Conservation (phyloP, 2,329 filamentous ascomycete species). For the Epichloe bromicola region DNA sequence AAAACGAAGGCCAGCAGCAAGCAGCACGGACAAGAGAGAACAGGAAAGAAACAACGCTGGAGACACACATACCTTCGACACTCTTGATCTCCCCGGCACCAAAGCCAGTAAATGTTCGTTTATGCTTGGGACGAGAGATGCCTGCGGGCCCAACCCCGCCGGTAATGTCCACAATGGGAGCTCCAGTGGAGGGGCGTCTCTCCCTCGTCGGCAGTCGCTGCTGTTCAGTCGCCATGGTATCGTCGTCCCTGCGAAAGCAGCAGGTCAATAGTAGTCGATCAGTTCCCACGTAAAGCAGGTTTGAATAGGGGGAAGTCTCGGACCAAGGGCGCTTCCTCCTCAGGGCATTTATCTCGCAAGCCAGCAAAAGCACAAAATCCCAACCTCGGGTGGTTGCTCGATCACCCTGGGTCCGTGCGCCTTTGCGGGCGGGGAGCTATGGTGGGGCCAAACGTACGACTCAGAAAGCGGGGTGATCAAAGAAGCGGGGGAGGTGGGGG, state of each 20-base stretch:
- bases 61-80: slow-evolving; percentile 57
- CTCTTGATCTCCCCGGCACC: slow-evolving; percentile 83
- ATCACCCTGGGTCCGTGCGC: too few species aligned
- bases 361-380: neutral
- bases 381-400: too few species aligned
- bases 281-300: too few species aligned
- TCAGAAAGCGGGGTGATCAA: neutral
- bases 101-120: slow-evolving; percentile 90
- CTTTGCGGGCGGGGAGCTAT: slow-evolving; percentile 1
- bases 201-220: slow-evolving; percentile 44
- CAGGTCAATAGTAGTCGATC: neutral
- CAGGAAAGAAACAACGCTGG: neutral
- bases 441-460: slow-evolving; percentile 1
- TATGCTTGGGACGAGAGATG: slow-evolving; percentile 83
- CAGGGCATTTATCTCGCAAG: neutral
- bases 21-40: neutral
- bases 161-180: slow-evolving; percentile 75
- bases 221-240: slow-evolving; percentile 23
- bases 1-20: neutral
- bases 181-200: slow-evolving; percentile 68
- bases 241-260: neutral
- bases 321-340: neutral
- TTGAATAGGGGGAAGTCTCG: neutral
- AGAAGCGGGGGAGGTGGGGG: neutral
- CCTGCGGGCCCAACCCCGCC: slow-evolving; percentile 79